These are phyloP conservation scores for Petunia secreta DNA, from an alignment of 257 asterid genomes.

Conservation along the genomic window DNA sequence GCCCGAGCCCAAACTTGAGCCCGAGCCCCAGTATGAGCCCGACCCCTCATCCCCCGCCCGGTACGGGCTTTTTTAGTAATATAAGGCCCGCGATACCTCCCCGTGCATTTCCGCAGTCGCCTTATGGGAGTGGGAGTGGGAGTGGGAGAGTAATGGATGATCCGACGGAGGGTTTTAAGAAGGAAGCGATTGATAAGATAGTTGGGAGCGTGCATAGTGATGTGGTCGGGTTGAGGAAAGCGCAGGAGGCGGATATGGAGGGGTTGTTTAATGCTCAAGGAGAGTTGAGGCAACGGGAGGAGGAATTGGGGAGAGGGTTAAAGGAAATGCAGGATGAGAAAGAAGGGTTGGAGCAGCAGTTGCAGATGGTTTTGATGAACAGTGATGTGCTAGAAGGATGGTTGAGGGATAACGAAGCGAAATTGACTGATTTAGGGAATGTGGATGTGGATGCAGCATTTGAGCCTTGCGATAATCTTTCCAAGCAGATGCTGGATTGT, in stretches of 20 bases:
- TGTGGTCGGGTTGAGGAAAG: constrained; percentile 63
- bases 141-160: constrained; percentile 60
- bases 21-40: constrained; percentile 1
- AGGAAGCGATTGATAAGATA: constrained; percentile 58
- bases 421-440: constrained; percentile 39
- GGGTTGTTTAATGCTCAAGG: constrained; percentile 66
- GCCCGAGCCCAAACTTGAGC: constrained; percentile 36
- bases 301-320: constrained; percentile 59
- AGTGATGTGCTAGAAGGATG: constrained; percentile 70
- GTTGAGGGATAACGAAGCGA: constrained; percentile 76
- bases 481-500: constrained; percentile 78
- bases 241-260: constrained; percentile 77
- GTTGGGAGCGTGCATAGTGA: constrained; percentile 62
- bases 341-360: constrained; percentile 90
- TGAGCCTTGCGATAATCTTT: constrained; percentile 65
- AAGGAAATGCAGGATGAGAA: constrained; percentile 89
- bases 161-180: constrained; percentile 65
- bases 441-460: constrained; percentile 67
- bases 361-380: constrained; percentile 86
- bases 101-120: constrained; percentile 64
- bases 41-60: constrained; percentile 6
- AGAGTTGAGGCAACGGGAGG: constrained; percentile 66
- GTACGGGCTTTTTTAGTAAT: constrained; percentile 25
- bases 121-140: constrained; percentile 51
- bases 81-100: constrained; percentile 77